phyloP scores from a whole-genome alignment of 192 early-diverging fungal genomes.

The Jimgerdemannia lactiflua region DNA sequence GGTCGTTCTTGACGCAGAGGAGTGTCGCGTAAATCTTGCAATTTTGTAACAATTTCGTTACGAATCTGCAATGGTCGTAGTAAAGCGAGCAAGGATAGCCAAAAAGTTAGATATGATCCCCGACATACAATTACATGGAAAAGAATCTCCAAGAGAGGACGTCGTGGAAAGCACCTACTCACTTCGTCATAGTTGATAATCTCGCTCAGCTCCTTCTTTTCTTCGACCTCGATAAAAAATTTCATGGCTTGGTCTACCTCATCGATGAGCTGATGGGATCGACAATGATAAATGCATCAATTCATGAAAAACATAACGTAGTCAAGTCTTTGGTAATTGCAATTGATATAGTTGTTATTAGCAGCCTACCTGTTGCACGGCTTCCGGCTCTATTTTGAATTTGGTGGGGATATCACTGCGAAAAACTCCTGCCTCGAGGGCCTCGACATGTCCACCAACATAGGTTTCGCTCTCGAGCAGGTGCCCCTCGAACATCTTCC shows the following conservation, averaged over 20 bases:
- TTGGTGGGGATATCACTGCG: constrained; percentile 87
- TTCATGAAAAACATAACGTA: neutral
- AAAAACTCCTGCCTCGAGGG: constrained; percentile 98
- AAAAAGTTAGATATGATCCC: neutral
- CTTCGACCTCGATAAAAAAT: constrained; percentile 88
- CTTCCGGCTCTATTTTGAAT: constrained; percentile 76
- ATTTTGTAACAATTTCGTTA: constrained; percentile 55
- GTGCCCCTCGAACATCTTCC: constrained; percentile 85
- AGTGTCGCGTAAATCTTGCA: constrained; percentile 75
- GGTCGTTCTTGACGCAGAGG: constrained; percentile 80
- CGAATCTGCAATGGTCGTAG: constrained; percentile 2
- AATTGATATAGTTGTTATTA: neutral
- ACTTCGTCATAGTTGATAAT: constrained; percentile 92
- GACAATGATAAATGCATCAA: neutral
- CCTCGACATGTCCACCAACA: constrained; percentile 98
- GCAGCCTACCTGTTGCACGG: constrained; percentile 58
- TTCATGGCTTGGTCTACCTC: constrained; percentile 88
- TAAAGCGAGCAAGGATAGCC: neutral
- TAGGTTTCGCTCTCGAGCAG: constrained; percentile 94
- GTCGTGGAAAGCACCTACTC: neutral
- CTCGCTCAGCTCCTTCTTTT: constrained; percentile 69
- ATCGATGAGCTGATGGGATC: constrained; percentile 66
- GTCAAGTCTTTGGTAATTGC: neutral
- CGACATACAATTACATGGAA: constrained; percentile 11
- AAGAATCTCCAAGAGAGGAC: constrained; percentile 3